Evolutionary conservation across 2,329 filamentous ascomycete genomes (phyloP).

Genomic region (Nemania abortiva): DNA sequence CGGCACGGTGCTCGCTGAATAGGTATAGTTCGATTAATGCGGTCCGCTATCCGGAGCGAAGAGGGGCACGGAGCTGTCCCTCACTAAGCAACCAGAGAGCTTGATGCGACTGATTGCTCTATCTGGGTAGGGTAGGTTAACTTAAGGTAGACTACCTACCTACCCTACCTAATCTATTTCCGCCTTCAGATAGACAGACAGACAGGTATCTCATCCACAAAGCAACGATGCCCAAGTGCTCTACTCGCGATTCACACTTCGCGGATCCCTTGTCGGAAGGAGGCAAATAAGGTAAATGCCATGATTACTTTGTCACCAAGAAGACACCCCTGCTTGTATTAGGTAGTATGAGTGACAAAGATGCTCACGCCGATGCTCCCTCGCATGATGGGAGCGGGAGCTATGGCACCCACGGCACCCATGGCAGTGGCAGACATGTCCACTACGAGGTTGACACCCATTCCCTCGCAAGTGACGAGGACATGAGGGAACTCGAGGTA

Average conservation of each 20-base stretch:
- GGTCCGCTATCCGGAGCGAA: background rate
- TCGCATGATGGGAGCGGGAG: slow-evolving; percentile 40
- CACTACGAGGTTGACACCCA: slow-evolving; percentile 54
- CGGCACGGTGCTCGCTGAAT: slow-evolving; percentile 14
- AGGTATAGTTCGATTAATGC: background rate
- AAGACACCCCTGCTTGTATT: background rate
- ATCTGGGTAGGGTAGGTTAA: background rate
- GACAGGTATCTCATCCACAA: background rate
- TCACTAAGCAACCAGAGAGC: slow-evolving; percentile 26
- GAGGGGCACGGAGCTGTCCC: slow-evolving; percentile 29
- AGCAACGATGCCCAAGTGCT: background rate
- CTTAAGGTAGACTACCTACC: too few species aligned
- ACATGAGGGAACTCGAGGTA: slow-evolving; percentile 65
- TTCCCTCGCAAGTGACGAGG: slow-evolving; percentile 65
- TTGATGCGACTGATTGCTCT: slow-evolving; percentile 16
- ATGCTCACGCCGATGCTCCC: slow-evolving; percentile 14
- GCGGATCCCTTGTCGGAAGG: background rate
- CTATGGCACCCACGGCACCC: slow-evolving; percentile 38
- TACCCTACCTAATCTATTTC: too few species aligned
- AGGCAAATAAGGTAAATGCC: background rate
- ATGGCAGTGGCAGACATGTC: slow-evolving; percentile 46
- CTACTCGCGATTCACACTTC: background rate
- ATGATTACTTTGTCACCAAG: background rate
- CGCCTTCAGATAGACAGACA: too few species aligned
- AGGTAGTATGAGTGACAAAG: slow-evolving; percentile 33